Conservation (phyloP, 495 filamentous ascomycete species). For the Cercophora sp. region DNA sequence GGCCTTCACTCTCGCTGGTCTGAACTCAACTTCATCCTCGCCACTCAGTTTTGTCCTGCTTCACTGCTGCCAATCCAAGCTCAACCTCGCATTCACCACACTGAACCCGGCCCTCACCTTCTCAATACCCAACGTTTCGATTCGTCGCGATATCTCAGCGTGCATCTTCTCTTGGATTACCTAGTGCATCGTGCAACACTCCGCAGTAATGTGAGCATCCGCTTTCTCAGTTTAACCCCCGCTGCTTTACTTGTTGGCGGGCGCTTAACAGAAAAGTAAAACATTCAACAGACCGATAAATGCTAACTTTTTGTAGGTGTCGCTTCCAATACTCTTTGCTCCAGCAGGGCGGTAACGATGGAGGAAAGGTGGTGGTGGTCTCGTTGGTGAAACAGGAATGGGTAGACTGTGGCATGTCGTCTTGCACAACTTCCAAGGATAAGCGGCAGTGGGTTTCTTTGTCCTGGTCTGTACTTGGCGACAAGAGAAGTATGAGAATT, state of each 20-base stretch:
- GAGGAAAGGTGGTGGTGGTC: neutral
- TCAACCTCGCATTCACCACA: too few species aligned
- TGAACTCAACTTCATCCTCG: too few species aligned
- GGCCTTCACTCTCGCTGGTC: too few species aligned
- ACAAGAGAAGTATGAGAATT: conserved; percentile 1
- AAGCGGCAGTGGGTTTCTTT: conserved; percentile 2
- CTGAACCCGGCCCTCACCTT: too few species aligned
- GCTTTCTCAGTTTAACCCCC: conserved; percentile 2
- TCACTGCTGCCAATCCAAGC: too few species aligned
- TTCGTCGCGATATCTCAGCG: too few species aligned
- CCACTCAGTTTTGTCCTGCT: too few species aligned
- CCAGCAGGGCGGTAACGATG: conserved; percentile 1
- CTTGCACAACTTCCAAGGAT: conserved; percentile 1
- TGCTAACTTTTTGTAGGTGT: conserved; percentile 2
- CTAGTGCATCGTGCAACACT: too few species aligned
- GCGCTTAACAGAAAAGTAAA: conserved; percentile 2
- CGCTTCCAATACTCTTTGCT: conserved; percentile 1
- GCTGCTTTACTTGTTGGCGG: conserved; percentile 1
- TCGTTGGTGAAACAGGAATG: neutral
- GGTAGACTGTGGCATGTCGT: conserved; percentile 1
- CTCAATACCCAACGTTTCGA: too few species aligned
- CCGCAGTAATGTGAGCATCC: conserved; percentile 1
- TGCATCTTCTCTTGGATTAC: too few species aligned
- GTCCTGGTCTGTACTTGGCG: conserved; percentile 1
- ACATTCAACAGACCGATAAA: neutral